Base-by-base conservation (phyloP, 2,329 filamentous ascomycete species). In the Coccinonectria pachysandricola region DNA sequence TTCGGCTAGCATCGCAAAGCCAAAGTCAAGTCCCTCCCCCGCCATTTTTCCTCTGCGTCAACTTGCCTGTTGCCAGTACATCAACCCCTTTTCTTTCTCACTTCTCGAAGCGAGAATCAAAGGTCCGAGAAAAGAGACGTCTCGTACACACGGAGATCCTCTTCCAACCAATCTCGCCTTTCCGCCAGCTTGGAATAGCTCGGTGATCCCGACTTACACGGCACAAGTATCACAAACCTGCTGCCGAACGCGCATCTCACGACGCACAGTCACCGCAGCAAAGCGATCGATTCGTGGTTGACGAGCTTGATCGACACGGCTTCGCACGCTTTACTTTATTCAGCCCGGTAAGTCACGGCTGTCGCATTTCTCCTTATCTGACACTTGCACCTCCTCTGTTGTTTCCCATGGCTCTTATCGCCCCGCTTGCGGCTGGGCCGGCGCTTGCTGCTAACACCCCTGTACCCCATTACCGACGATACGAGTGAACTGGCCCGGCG, bases 401-500 rank as follows among this genome's bases (percentile, higher is more conserved):
- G 36, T 41, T 35, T 21, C 37, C 35, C 32, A 35, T 41, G 32
- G 39, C 32, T 30, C 28, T 15, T 24, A 32, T 32, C 34, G 23
- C 31, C 31, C 36, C n/a, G n/a, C n/a, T n/a, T n/a, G n/a, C n/a
- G n/a, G n/a, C n/a, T n/a, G n/a, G n/a, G n/a, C n/a, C n/a, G n/a
- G n/a, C n/a, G n/a, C n/a, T n/a, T n/a, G n/a, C n/a, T n/a, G n/a
- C n/a, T n/a, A n/a, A n/a, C n/a, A n/a, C n/a, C n/a, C n/a, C n/a
- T n/a, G n/a, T n/a, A n/a, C n/a, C n/a, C n/a, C n/a, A 40, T 40
- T 43, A 35, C 35, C 23, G 26, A 30, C 33, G 35, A 40, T 35
- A 43, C 36, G 39, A 45, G n/a, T n/a, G 41, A 36, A 36, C 43
- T 43, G 43, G 43, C 28, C 43, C 43, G 43, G 43, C 41, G 41